Percentiles rank a stretch among this genome's conserved stretches.
phyloP scores from a whole-genome alignment of 306 rosid species.

The Sindora glabra region DNA sequence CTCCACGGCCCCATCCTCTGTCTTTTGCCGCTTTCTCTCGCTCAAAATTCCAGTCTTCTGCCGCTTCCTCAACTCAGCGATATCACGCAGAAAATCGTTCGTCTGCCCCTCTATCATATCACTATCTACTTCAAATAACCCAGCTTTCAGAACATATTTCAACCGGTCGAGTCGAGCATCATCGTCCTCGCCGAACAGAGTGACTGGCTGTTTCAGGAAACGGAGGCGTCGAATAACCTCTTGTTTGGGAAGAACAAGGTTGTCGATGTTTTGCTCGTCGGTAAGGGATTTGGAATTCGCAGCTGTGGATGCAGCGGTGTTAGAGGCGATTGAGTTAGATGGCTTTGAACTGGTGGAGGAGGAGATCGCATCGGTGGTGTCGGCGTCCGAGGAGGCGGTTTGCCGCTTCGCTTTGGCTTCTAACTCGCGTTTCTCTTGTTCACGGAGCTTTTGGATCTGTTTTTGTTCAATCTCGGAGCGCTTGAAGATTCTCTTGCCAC shows the following conservation, averaged over 20 bases:
- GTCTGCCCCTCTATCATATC: conserved; percentile 99
- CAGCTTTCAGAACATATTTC: conserved; percentile 75
- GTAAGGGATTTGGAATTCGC: conserved; percentile 43
- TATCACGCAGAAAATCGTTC: conserved; percentile 84
- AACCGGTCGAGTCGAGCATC: conserved; percentile 75
- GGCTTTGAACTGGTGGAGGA: conserved; percentile 11
- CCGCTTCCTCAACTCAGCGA: conserved; percentile 89
- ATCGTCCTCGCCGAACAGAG: conserved; percentile 92
- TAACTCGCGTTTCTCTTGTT: conserved; percentile 81
- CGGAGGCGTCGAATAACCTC: conserved; percentile 94
- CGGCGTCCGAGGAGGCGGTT: conserved; percentile 22
- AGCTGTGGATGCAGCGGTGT: conserved; percentile 27
- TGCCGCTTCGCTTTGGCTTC: conserved; percentile 75
- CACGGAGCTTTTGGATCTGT: conserved; percentile 78
- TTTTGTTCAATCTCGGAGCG: conserved; percentile 90
- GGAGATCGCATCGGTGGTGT: conserved; percentile 9
- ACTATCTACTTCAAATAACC: conserved; percentile 82
- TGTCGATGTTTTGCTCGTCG: conserved; percentile 72
- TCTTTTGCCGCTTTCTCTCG: conserved; percentile 78
- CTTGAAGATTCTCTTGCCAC: conserved; percentile 80
- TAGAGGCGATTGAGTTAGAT: conserved; percentile 19
- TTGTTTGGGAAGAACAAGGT: conserved; percentile 66
- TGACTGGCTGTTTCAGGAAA: conserved; percentile 80
- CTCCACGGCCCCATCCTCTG: conserved; percentile 54
- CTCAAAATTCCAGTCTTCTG: conserved; percentile 85